Evolutionary conservation across 1,284 basidiomycete species (phyloP).

Genomic region (Caloboletus firmus): DNA sequence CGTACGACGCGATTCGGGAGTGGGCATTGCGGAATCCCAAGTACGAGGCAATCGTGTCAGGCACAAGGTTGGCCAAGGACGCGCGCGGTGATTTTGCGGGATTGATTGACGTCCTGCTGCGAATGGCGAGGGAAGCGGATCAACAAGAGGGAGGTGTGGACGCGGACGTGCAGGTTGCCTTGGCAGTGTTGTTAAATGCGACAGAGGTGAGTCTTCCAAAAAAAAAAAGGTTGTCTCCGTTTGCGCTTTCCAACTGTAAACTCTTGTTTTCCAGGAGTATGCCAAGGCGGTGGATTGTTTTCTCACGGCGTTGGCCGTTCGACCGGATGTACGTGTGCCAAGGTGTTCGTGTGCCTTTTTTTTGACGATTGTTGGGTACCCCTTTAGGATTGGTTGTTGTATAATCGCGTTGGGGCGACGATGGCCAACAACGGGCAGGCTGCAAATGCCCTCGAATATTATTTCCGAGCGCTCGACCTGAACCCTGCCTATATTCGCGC

Average conservation of each 20-base stretch:
- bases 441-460: slow-evolving; percentile 85
- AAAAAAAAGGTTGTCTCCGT: neutral
- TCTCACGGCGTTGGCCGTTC: slow-evolving; percentile 79
- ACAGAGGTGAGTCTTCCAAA: slow-evolving; percentile 63
- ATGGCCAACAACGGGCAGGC: slow-evolving; percentile 90
- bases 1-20: slow-evolving; percentile 77
- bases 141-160: slow-evolving; percentile 51
- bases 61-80: slow-evolving; percentile 34
- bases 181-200: slow-evolving; percentile 92
- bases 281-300: slow-evolving; percentile 94
- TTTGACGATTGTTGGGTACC: neutral
- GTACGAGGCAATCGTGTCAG: slow-evolving; percentile 43
- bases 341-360: neutral
- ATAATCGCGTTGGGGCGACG: slow-evolving; percentile 95
- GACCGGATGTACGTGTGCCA: slow-evolving; percentile 70
- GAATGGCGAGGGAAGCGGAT: slow-evolving; percentile 59
- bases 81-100: slow-evolving; percentile 46
- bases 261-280: slow-evolving; percentile 65
- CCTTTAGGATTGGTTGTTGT: slow-evolving; percentile 89
- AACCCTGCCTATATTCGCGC: slow-evolving; percentile 95
- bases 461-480: slow-evolving; percentile 85
- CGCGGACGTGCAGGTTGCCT: slow-evolving; percentile 92
- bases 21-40: slow-evolving; percentile 59
- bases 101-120: slow-evolving; percentile 63
- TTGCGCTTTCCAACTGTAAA: neutral